Percentiles rank a stretch among this genome's conserved stretches.
These are phyloP conservation scores for Cupressus sempervirens DNA, from an alignment of 75 land plant genomes.

Conservation along the genomic window DNA sequence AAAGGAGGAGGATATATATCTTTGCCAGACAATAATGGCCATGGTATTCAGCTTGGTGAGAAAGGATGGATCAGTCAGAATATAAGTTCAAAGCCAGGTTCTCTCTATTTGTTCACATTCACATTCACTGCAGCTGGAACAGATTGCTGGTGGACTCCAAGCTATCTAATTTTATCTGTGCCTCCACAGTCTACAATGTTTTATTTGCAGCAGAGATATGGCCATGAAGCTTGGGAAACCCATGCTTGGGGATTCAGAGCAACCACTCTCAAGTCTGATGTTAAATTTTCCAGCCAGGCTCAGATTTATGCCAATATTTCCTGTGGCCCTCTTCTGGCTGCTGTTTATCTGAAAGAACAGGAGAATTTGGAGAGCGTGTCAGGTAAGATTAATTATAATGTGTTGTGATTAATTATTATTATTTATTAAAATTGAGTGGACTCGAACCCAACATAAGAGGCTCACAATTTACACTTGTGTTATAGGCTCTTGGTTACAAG, in stretches of 20 bases:
- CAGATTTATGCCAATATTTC: slow-evolving; percentile 14
- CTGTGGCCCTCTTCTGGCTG: slow-evolving; percentile 37
- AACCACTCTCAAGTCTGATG: not conserved
- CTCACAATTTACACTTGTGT: too few relatives aligned
- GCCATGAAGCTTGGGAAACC: slow-evolving; percentile 27
- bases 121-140: slow-evolving; percentile 13
- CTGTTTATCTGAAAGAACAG: slow-evolving; percentile 16
- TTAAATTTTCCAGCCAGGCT: slow-evolving; percentile 20
- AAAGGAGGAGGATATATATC: slow-evolving; percentile 15
- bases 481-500: too few relatives aligned
- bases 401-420: too few relatives aligned
- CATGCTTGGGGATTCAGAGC: slow-evolving; percentile 20
- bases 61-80: slow-evolving; percentile 37
- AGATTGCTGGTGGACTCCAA: slow-evolving; percentile 19
- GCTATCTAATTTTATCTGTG: slow-evolving; percentile 14
- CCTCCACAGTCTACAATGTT: slow-evolving; percentile 8
- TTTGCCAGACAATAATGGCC: slow-evolving; percentile 28
- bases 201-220: slow-evolving; percentile 18
- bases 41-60: slow-evolving; percentile 28
- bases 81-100: slow-evolving; percentile 10
- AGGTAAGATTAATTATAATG: too few relatives aligned
- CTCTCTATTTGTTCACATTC: slow-evolving; percentile 25
- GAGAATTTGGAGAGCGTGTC: not conserved
- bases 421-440: too few relatives aligned
- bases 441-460: too few relatives aligned